Percentiles rank a stretch among this genome's conserved stretches.
These are phyloP conservation scores for Phylloboletellus chloephorus DNA, from an alignment of 1,284 basidiomycete genomes.

Conservation along the genomic window DNA sequence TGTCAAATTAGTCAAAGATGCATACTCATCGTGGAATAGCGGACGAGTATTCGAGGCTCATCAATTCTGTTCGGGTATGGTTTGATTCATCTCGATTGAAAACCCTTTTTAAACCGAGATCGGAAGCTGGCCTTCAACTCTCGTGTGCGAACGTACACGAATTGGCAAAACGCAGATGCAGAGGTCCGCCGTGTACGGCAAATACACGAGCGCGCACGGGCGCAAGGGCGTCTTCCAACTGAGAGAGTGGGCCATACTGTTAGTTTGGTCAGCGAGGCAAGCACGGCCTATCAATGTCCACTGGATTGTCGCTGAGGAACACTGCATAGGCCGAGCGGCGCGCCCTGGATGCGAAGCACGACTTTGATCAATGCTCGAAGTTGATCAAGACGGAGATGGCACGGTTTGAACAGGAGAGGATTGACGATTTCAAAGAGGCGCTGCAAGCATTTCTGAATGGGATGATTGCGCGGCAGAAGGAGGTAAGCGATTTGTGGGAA, in stretches of 20 bases:
- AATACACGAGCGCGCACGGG: constrained; percentile 76
- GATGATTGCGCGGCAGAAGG: constrained; percentile 77
- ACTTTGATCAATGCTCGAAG: constrained; percentile 85
- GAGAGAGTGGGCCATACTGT: constrained; percentile 67
- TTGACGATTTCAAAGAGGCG: constrained; percentile 81
- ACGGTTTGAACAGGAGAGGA: constrained; percentile 90
- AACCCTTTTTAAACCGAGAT: constrained; percentile 1
- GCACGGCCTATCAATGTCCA: not conserved
- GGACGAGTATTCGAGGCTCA: constrained; percentile 91
- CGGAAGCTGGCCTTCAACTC: constrained; percentile 77
- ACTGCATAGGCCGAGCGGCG: constrained; percentile 65
- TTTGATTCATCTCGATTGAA: constrained; percentile 3
- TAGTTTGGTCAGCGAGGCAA: constrained; percentile 73
- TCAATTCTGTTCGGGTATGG: constrained; percentile 81
- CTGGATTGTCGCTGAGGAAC: constrained; percentile 2
- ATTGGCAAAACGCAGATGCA: constrained; percentile 75
- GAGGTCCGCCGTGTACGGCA: constrained; percentile 71
- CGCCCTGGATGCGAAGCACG: constrained; percentile 73
- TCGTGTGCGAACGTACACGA: constrained; percentile 76
- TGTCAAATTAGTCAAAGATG: constrained; percentile 3
- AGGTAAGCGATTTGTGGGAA: constrained; percentile 44
- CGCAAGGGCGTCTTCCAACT: constrained; percentile 61
- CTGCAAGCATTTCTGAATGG: constrained; percentile 77
- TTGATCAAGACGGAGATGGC: constrained; percentile 88
- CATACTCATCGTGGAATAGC: constrained; percentile 36